phyloP scores from a whole-genome alignment of 176 grass and related monocot species.

The Cenchrus purpureus region DNA sequence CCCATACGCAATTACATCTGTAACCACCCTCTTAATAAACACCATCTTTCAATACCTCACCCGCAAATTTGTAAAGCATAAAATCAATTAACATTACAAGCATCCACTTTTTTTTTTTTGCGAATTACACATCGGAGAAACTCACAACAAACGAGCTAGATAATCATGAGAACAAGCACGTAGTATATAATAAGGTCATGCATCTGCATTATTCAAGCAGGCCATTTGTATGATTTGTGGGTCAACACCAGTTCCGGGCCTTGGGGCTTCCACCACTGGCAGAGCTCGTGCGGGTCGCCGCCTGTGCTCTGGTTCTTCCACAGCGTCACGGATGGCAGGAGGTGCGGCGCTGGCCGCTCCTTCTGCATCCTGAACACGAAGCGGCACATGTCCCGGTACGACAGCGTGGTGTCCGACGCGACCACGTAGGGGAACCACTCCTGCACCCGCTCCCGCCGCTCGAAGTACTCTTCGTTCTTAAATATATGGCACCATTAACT shows the following conservation, averaged over 20 bases:
- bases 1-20: too few relatives aligned
- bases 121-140: too few relatives aligned
- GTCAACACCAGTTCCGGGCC: not conserved
- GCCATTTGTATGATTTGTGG: not conserved
- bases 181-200: too few relatives aligned
- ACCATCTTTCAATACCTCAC: too few relatives aligned
- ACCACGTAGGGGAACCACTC: rapidly evolving
- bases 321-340: not conserved
- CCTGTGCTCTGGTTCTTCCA: not conserved
- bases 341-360: not conserved
- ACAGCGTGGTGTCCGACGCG: not conserved
- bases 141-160: too few relatives aligned
- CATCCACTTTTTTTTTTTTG: too few relatives aligned
- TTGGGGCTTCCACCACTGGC: slow-evolving; percentile 15
- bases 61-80: too few relatives aligned
- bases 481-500: too few relatives aligned
- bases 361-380: not conserved
- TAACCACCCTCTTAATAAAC: too few relatives aligned
- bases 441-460: not conserved
- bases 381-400: slow-evolving; percentile 5
- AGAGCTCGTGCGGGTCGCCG: not conserved
- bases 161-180: too few relatives aligned
- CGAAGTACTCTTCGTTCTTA: slow-evolving; percentile 14
- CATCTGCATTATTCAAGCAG: not conserved
- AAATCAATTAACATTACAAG: too few relatives aligned